phyloP scores from a whole-genome alignment of 2,329 filamentous ascomycete genomes.

The Paecilomyces sp. region DNA sequence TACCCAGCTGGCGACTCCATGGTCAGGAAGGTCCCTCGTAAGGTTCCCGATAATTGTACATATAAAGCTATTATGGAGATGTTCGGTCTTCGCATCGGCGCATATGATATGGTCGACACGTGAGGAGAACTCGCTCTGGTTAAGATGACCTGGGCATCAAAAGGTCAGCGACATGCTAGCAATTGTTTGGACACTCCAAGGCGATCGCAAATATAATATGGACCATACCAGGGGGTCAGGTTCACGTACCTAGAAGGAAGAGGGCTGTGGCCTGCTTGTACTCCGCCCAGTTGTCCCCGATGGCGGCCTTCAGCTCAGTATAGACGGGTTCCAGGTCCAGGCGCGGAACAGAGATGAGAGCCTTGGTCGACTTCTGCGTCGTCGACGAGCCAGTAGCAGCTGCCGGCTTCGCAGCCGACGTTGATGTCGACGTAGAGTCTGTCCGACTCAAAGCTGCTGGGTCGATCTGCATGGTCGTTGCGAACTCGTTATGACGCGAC shows the following conservation, averaged over 20 bases:
- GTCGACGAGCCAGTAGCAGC: slow-evolving; percentile 18
- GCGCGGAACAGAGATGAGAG: slow-evolving; percentile 48
- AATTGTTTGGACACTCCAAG: background rate
- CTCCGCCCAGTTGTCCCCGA: slow-evolving; percentile 53
- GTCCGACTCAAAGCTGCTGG: slow-evolving; percentile 37
- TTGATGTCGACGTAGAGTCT: slow-evolving; percentile 29
- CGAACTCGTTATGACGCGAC: slow-evolving; percentile 25
- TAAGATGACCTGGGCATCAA: slow-evolving; percentile 44
- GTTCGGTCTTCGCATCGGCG: slow-evolving; percentile 45
- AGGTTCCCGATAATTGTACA: slow-evolving; percentile 54
- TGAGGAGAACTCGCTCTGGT: slow-evolving; percentile 54
- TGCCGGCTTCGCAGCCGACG: slow-evolving; percentile 23
- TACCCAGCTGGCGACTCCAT: slow-evolving; percentile 58
- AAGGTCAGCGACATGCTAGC: slow-evolving; percentile 8
- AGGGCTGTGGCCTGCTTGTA: slow-evolving; percentile 54
- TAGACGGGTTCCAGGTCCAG: slow-evolving; percentile 59
- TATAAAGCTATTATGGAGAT: slow-evolving; percentile 57
- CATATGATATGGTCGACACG: slow-evolving; percentile 51
- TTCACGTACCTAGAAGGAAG: slow-evolving; percentile 49
- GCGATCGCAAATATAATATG: background rate
- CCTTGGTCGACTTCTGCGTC: slow-evolving; percentile 43
- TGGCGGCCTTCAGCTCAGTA: slow-evolving; percentile 51
- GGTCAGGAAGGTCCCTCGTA: slow-evolving; percentile 53
- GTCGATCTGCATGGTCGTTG: slow-evolving; percentile 37
- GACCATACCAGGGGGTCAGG: slow-evolving; percentile 6